Percentiles rank a stretch among this genome's conserved stretches.
These are phyloP conservation scores for Paramyrothecium sp. DNA, from an alignment of 2,329 filamentous ascomycete genomes.

Conservation along the genomic window DNA sequence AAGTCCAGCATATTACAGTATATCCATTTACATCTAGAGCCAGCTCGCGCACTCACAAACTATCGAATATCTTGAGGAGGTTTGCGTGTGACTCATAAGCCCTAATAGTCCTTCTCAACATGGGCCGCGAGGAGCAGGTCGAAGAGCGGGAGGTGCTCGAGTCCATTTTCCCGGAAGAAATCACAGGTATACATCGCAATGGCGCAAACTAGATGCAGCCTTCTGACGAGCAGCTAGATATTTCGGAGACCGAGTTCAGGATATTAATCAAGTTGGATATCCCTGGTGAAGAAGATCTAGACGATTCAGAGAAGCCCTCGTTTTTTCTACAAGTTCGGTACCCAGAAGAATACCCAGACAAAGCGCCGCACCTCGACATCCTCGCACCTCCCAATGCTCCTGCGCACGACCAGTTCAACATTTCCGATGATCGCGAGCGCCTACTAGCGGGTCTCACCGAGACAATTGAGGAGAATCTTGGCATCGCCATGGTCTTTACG, in stretches of 20 bases:
- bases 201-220: background rate
- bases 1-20: too few relatives aligned
- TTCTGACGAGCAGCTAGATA: slow-evolving; percentile 54
- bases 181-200: slow-evolving; percentile 63
- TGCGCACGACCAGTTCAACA: slow-evolving; percentile 70
- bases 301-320: slow-evolving; percentile 56
- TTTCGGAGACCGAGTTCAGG: slow-evolving; percentile 86
- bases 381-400: slow-evolving; percentile 68
- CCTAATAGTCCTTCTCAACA: slow-evolving; percentile 20
- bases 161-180: slow-evolving; percentile 97
- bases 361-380: slow-evolving; percentile 79
- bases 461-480: slow-evolving; percentile 86
- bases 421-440: slow-evolving; percentile 73
- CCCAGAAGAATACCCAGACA: slow-evolving; percentile 87
- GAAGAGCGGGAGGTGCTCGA: slow-evolving; percentile 98
- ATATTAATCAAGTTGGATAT: slow-evolving; percentile 84
- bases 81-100: too few relatives aligned
- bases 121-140: slow-evolving; percentile 82
- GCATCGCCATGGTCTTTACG: slow-evolving; percentile 97
- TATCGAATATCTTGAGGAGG: too few relatives aligned
- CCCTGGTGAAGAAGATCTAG: slow-evolving; percentile 60
- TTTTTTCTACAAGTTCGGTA: slow-evolving; percentile 85
- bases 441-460: slow-evolving; percentile 71
- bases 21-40: too few relatives aligned
- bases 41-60: too few relatives aligned